Base-by-base conservation (phyloP, 148 eudicot genomes). In the Rhododendron vialii region DNA sequence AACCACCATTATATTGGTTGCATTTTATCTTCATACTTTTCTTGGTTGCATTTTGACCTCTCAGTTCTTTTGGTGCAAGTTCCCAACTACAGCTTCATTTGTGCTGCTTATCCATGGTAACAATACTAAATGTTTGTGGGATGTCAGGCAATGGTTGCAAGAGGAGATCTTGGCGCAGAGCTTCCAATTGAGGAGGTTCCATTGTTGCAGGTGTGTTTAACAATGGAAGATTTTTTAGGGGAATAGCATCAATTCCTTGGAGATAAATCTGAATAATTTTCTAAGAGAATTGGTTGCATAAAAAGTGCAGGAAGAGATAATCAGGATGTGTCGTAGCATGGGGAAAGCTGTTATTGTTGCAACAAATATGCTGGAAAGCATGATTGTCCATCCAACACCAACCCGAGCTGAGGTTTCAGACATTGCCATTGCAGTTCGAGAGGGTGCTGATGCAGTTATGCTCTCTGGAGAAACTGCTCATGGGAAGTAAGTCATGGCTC, bases 391-490 rank as follows among this genome's bases (percentile, higher is more conserved):
- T 88, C 98, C 99, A 51, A 98, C 99, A 84, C 99, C 99, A n/a
- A 98, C 99, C 24, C 92, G 99, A 80, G 98, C 99, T 43, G 99
- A 98, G 91, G 99, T 97, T 41, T 97, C 99, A 83, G 98, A 97
- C 91, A 98, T 98, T 84, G 98, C 98, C 24, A 98, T 95, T 91
- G 99, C 99, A 73, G 98, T 98, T 73, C 88, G 95, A 86, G 99
- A 98, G 89, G 99, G 99, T 84, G 93, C 99, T 87, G 99, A 98
- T 91, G 95, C 99, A 69, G 93, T 97, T 84, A 98, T 98, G 99
- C 98, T 97, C 86, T 97, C 99, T 85, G 99, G 99, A 84, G 99
- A 97, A 95, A 97, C 98, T 87, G 99, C 99, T 90, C 96, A 98
- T 85, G 99, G 99, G 67, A 98, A 98, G 99, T 98, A 92, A 85